A percentile compares a stretch with the other conserved stretches of the same genome.
Conservation (phyloP, 768 basidiomycete genomes). For the Lentinula sp. region DNA sequence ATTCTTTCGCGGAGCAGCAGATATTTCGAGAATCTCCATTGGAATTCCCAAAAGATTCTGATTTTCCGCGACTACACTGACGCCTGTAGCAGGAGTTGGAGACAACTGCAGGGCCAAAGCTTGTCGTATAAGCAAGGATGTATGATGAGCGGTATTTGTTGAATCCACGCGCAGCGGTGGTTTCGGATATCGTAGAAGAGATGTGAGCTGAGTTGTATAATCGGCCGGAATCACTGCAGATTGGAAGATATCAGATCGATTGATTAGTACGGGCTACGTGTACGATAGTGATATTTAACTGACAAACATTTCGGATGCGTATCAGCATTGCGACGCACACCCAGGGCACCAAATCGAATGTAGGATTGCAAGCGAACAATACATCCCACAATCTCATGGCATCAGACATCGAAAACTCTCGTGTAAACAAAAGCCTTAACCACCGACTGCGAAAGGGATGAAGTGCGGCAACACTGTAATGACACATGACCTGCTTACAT, state of each 20-base stretch:
- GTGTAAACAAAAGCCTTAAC: slow-evolving; percentile 88
- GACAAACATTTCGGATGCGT: slow-evolving; percentile 84
- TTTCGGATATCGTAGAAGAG: slow-evolving; percentile 80
- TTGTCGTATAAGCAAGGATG: slow-evolving; percentile 73
- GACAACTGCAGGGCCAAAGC: slow-evolving; percentile 74
- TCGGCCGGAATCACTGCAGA: slow-evolving; percentile 75
- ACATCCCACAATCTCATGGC: slow-evolving; percentile 95
- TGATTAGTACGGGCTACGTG: not conserved
- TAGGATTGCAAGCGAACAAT: slow-evolving; percentile 81
- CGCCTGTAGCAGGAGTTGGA: slow-evolving; percentile 68
- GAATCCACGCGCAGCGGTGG: slow-evolving; percentile 30
- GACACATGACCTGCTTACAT: slow-evolving; percentile 54
- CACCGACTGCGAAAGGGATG: slow-evolving; percentile 58
- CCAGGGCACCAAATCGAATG: slow-evolving; percentile 76
- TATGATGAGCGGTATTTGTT: slow-evolving; percentile 43
- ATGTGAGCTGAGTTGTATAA: slow-evolving; percentile 80
- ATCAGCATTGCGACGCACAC: slow-evolving; percentile 93
- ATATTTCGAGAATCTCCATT: slow-evolving; percentile 51
- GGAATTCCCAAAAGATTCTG: slow-evolving; percentile 70
- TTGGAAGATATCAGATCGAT: not conserved
- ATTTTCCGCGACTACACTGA: slow-evolving; percentile 79
- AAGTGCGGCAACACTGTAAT: slow-evolving; percentile 8
- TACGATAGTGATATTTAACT: slow-evolving; percentile 22
- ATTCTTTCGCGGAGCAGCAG: slow-evolving; percentile 25
- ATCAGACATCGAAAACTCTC: slow-evolving; percentile 79